These are phyloP conservation scores for Paecilomyces variotii DNA, from an alignment of 2,329 filamentous ascomycete genomes.

Conservation along the genomic window DNA sequence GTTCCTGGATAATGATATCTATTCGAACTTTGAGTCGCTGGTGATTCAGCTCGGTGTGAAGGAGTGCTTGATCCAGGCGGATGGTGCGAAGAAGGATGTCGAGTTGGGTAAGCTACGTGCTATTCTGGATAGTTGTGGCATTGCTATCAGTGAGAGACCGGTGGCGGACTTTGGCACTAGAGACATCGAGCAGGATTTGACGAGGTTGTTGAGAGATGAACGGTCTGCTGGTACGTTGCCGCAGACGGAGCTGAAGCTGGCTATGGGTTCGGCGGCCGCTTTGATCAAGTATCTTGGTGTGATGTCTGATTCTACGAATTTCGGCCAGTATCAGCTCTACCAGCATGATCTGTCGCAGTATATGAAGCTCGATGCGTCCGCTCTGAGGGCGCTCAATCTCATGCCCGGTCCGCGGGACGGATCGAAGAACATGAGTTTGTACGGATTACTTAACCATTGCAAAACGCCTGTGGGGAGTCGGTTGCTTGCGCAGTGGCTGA, in stretches of 20 bases:
- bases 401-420: conserved; percentile 95
- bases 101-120: conserved; percentile 80
- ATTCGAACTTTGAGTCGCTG: conserved; percentile 94
- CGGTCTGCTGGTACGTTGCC: conserved; percentile 67
- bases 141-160: conserved; percentile 76
- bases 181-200: conserved; percentile 93
- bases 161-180: conserved; percentile 71
- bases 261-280: conserved; percentile 89
- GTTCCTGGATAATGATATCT: conserved; percentile 97
- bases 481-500: conserved; percentile 88
- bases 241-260: conserved; percentile 86
- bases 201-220: conserved; percentile 80
- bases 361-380: conserved; percentile 96
- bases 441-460: conserved; percentile 90
- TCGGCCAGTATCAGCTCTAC: conserved; percentile 93
- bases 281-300: conserved; percentile 91
- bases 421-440: conserved; percentile 95
- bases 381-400: conserved; percentile 85
- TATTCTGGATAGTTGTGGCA: conserved; percentile 86
- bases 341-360: conserved; percentile 95
- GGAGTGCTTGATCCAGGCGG: conserved; percentile 79
- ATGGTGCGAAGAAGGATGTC: conserved; percentile 72
- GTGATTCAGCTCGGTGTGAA: conserved; percentile 94
- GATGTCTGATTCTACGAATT: conserved; percentile 86
- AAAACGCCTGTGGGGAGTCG: conserved; percentile 91